Conservation (phyloP, 805 yeast genomes). For the Sungouiozyma ichnusensis region DNA sequence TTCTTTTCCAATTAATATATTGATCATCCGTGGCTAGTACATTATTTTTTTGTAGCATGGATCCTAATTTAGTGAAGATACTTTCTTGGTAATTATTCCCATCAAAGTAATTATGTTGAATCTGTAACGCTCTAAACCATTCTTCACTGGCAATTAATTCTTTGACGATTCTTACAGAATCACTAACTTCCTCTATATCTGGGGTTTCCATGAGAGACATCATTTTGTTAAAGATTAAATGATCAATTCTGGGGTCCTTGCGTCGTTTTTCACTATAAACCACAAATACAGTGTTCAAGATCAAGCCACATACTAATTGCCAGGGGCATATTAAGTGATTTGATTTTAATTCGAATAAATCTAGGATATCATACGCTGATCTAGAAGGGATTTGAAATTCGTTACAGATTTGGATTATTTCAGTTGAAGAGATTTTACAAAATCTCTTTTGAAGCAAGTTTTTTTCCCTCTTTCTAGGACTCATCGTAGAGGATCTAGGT, state of each 20-base stretch:
- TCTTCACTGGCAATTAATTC: slow-evolving; percentile 44
- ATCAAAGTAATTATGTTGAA: slow-evolving; percentile 30
- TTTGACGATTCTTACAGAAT: slow-evolving; percentile 45
- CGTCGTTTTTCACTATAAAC: slow-evolving; percentile 40
- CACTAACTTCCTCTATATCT: slow-evolving; percentile 37
- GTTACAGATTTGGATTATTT: slow-evolving; percentile 44
- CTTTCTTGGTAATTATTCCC: slow-evolving; percentile 20
- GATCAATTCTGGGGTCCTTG: slow-evolving; percentile 39
- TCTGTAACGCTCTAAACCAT: slow-evolving; percentile 52
- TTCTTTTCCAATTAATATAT: slow-evolving; percentile 27
- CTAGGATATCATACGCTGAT: slow-evolving; percentile 39
- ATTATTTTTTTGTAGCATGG: slow-evolving; percentile 29
- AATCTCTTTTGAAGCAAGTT: slow-evolving; percentile 22
- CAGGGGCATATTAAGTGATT: slow-evolving; percentile 52
- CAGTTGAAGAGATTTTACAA: slow-evolving; percentile 31
- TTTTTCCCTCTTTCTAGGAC: slow-evolving; percentile 1
- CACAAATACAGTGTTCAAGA: slow-evolving; percentile 46
- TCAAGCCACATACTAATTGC: slow-evolving; percentile 59
- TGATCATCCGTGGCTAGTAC: slow-evolving; percentile 26
- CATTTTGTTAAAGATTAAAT: slow-evolving; percentile 40
- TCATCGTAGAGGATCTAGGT: neutral
- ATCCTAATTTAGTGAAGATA: slow-evolving; percentile 22
- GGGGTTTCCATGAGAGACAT: slow-evolving; percentile 42
- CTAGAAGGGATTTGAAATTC: slow-evolving; percentile 51
- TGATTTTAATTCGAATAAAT: slow-evolving; percentile 40